These are phyloP conservation scores for Rubroboletus satanas DNA, from an alignment of 768 basidiomycete genomes.

Conservation along the genomic window DNA sequence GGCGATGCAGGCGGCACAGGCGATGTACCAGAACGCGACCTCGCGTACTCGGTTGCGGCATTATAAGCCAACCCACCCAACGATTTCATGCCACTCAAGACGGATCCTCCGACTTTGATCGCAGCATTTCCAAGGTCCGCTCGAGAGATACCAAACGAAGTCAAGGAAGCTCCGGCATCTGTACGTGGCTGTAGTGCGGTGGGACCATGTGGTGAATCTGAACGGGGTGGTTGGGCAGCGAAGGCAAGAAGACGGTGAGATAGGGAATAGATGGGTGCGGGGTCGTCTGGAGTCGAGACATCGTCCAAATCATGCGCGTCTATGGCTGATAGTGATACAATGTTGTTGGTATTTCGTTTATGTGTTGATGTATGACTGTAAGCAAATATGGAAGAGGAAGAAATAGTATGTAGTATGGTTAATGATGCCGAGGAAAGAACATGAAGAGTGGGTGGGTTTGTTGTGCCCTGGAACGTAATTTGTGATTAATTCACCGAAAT, in stretches of 20 bases:
- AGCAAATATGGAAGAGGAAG: constrained; percentile 42
- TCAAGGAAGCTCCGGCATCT: constrained; percentile 24
- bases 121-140: constrained; percentile 53
- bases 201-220: constrained; percentile 18
- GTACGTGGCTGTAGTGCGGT: constrained; percentile 19
- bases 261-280: constrained; percentile 55
- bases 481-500: not conserved
- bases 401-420: constrained; percentile 47
- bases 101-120: constrained; percentile 54
- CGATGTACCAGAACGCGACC: constrained; percentile 22
- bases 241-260: constrained; percentile 64
- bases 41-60: constrained; percentile 43
- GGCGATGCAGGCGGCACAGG: constrained; percentile 8
- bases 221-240: constrained; percentile 36
- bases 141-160: constrained; percentile 37
- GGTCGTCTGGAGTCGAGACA: constrained; percentile 17
- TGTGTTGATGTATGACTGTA: constrained; percentile 37
- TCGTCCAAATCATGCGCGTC: constrained; percentile 22
- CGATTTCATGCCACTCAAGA: constrained; percentile 61
- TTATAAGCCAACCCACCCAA: constrained; percentile 58
- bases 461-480: constrained; percentile 47
- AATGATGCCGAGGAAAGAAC: constrained; percentile 56
- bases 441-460: constrained; percentile 50
- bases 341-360: constrained; percentile 35
- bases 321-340: constrained; percentile 39